phyloP scores from a whole-genome alignment of 306 rosid genomes.

The Medicago truncatula region MtrunA17r5.0-ANR NC_053044.1:46655501-46656000 shows the following conservation, averaged over 20 bases:
- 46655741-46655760: too few relatives aligned
- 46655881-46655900: conserved; percentile 6
- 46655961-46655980: conserved; percentile 56
- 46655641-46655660: background rate
- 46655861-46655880: background rate
- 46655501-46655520: conserved; percentile 42
- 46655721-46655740: too few relatives aligned
- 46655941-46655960: background rate
- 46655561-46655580: conserved; percentile 27
- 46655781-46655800: too few relatives aligned
- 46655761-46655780: too few relatives aligned
- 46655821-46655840: too few relatives aligned
- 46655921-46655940: conserved; percentile 28
- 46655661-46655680: background rate
- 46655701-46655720: too few relatives aligned
- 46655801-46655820: background rate
- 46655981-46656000: background rate
- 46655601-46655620: background rate
- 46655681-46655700: too few relatives aligned
- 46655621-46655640: conserved; percentile 7
- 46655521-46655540: conserved; percentile 26
- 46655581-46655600: conserved; percentile 26
- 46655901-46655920: background rate
- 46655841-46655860: background rate
- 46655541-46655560: conserved; percentile 26